Percentiles rank a stretch among this genome's conserved stretches.
phyloP scores from a whole-genome alignment of 768 basidiomycete genomes.

The Mrakia gelida region DNA sequence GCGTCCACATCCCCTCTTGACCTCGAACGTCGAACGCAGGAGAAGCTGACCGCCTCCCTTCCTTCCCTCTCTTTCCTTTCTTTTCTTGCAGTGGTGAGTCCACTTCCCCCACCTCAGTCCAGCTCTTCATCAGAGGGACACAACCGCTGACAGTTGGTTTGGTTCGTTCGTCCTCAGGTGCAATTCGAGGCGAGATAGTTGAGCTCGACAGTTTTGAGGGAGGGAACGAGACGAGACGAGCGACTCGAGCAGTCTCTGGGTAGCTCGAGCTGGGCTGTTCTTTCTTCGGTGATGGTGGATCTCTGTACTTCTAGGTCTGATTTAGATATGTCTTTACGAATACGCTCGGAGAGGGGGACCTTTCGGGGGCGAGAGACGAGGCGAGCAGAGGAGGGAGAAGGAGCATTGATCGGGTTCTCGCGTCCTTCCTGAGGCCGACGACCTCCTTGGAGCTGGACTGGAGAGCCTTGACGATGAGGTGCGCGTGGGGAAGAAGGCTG shows the following conservation, averaged over 20 bases:
- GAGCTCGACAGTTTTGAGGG: not conserved
- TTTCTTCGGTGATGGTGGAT: not conserved
- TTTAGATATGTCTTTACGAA: constrained; percentile 14
- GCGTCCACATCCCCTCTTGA: not conserved
- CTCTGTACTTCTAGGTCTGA: constrained; percentile 7
- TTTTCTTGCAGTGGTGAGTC: constrained; percentile 15
- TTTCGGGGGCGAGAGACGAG: not conserved
- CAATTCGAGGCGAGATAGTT: constrained; percentile 30
- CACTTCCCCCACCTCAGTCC: too few species aligned
- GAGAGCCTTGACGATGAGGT: too few species aligned
- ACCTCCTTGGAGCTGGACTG: too few species aligned
- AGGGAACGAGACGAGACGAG: not conserved
- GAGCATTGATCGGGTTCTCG: not conserved
- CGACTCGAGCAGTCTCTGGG: not conserved
- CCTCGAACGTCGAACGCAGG: not conserved
- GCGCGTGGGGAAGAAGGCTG: too few species aligned
- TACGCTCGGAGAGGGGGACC: not conserved
- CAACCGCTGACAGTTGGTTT: not conserved
- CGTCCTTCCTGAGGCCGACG: too few species aligned
- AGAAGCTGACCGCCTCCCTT: constrained; percentile 9
- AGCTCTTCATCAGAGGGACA: too few species aligned
- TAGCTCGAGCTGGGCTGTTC: not conserved
- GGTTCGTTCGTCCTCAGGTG: not conserved
- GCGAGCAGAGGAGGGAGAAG: not conserved
- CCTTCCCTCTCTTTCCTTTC: not conserved